A percentile compares a stretch with the other conserved stretches of the same genome.
Evolutionary conservation across 495 filamentous ascomycete genomes (phyloP).

Genomic region (Hypoxylon lienhwacheense): DNA sequence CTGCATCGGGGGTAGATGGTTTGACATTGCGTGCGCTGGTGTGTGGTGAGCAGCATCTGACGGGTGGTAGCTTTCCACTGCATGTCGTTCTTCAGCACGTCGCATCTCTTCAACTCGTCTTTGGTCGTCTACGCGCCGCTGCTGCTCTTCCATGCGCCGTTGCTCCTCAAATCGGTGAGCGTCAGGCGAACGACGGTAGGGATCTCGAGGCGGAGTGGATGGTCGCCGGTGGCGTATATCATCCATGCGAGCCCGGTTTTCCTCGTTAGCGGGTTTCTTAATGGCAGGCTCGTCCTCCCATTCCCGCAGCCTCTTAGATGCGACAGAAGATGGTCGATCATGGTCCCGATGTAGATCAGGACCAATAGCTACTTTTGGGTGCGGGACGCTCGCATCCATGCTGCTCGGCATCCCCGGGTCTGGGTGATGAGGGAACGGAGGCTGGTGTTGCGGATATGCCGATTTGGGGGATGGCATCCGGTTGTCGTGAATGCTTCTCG

Average conservation of each 20-base stretch:
- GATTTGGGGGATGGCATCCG: constrained; percentile 81
- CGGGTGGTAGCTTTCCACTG: constrained; percentile 79
- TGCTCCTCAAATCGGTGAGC: constrained; percentile 62
- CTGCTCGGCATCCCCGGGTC: constrained; percentile 60
- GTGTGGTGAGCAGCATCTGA: constrained; percentile 90
- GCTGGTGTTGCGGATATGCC: constrained; percentile 76
- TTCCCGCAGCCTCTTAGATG: constrained; percentile 82
- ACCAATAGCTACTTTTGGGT: constrained; percentile 34
- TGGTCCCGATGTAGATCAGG: constrained; percentile 68
- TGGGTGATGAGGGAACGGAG: constrained; percentile 69
- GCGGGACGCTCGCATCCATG: constrained; percentile 76
- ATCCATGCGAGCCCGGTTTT: constrained; percentile 81
- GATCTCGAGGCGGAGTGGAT: constrained; percentile 69
- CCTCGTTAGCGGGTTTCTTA: constrained; percentile 88
- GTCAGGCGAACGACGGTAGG: constrained; percentile 75
- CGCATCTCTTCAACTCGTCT: constrained; percentile 48
- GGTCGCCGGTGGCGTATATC: constrained; percentile 77
- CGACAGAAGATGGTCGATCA: constrained; percentile 76
- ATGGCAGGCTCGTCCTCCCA: constrained; percentile 81
- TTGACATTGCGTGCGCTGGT: constrained; percentile 64
- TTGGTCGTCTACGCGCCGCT: constrained; percentile 53
- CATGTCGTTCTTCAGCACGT: constrained; percentile 64
- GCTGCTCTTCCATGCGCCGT: constrained; percentile 54
- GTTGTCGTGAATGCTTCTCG: constrained; percentile 79
- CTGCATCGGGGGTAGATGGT: constrained; percentile 70